Evolutionary conservation across 106 monocot species (phyloP), one percentile per base, ranked within the genome.

Genomic region (Dioscorea zingiberensis): DNA sequence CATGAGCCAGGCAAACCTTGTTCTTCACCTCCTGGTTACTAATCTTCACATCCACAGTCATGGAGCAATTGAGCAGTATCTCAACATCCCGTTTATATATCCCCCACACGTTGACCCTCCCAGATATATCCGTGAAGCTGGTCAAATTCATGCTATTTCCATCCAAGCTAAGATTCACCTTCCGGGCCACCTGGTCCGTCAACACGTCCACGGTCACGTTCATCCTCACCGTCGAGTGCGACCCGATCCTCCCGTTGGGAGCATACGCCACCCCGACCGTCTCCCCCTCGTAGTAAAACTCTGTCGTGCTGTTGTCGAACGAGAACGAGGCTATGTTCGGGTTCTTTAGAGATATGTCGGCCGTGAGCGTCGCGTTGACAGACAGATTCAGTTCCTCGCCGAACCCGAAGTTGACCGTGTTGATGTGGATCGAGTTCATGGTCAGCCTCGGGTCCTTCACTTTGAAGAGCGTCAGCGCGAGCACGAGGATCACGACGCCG

Each of bases 301-400:
- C 81, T 7, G 87, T 93, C 9, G 81, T 78, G 79, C 79, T 85
- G 48, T 73, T 79, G n/a, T 54, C 74, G 77, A 73, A 93, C 65
- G 48, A 32, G 76, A 87, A 92, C n/a, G 84, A 81, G 4, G 82
- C 91, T 7, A 74, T 72, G 84, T 92, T 92, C 2, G 91, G 91
- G 72, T 92, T 92, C 64, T 82, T 67, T 48, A 93, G 54, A 4
- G 92, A 66, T 14, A 54, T 17, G 53, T 54, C 54, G 30, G 57
- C 44, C 2, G 13, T 69, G 21, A 58, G 57, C 16, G 68, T 58
- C 15, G 58, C 56, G 68, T 58, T 69, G 44, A 69, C 18, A 18
- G 66, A 54, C 8, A 54, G n/a, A n/a, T n/a, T n/a, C n/a, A n/a
- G n/a, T n/a, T n/a, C 0, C 0, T 38, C 38, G 4, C 38, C 9